Percentiles rank a stretch among this genome's conserved stretches.
Conservation (phyloP, 805 yeast genomes). For the Millerago galiae region DNA sequence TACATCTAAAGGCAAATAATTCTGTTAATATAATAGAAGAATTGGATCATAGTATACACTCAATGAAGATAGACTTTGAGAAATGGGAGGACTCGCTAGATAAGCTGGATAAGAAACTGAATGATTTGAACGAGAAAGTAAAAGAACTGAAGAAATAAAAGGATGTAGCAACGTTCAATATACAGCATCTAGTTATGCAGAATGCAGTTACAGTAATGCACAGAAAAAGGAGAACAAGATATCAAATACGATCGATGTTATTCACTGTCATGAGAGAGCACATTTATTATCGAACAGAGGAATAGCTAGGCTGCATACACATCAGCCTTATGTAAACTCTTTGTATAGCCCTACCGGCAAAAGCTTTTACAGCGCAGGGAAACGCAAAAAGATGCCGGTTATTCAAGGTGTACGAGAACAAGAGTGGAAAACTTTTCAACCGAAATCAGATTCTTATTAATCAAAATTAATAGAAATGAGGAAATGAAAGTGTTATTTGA, state of each 20-base stretch:
- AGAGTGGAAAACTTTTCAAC: not conserved
- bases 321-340: not conserved
- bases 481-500: no score
- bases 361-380: not conserved
- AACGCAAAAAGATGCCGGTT: not conserved
- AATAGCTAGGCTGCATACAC: no score
- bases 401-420: not conserved
- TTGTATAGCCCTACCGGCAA: not conserved
- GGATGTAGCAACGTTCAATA: not conserved
- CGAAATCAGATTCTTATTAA: no score
- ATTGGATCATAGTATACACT: constrained; percentile 15
- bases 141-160: not conserved
- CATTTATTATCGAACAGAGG: no score
- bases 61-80: constrained; percentile 19
- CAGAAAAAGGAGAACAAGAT: no score
- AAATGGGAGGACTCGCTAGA: constrained; percentile 24
- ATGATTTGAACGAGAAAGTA: constrained; percentile 9
- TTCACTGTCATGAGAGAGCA: no score
- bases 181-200: no score
- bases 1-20: constrained; percentile 18
- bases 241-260: no score
- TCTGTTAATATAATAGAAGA: constrained; percentile 15
- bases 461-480: no score
- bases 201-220: no score
- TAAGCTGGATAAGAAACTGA: constrained; percentile 19